Evolutionary conservation across 2,329 filamentous ascomycete genomes (phyloP).

Genomic region (Neofusicoccum ribis): DNA sequence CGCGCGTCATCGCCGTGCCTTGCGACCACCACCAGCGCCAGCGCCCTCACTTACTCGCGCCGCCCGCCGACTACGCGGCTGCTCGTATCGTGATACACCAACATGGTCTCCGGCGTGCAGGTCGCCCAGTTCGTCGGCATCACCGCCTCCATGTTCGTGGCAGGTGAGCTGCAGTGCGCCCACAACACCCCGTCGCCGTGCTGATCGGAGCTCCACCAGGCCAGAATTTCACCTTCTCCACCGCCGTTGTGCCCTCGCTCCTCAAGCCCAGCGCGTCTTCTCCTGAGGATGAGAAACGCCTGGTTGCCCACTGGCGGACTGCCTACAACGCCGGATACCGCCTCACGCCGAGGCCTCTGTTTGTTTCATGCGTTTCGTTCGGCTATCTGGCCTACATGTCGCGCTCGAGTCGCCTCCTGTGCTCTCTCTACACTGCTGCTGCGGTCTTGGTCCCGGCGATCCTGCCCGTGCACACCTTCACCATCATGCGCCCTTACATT

Average conservation of each 20-base stretch:
- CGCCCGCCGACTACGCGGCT: neutral
- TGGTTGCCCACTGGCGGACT: slow-evolving; percentile 8
- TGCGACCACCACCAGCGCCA: neutral
- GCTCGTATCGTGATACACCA: neutral
- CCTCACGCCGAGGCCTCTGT: neutral
- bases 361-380: neutral
- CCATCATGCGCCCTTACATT: slow-evolving; percentile 6
- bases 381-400: slow-evolving; percentile 2
- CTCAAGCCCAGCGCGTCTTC: neutral
- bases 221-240: slow-evolving; percentile 5
- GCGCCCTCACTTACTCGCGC: neutral
- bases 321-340: slow-evolving; percentile 1
- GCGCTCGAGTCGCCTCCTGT: neutral
- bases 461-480: slow-evolving; percentile 13
- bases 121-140: slow-evolving; percentile 13
- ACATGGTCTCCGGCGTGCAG: neutral
- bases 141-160: slow-evolving; percentile 8
- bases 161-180: neutral
- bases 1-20: neutral
- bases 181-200: neutral
- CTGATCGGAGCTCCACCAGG: slow-evolving; percentile 3
- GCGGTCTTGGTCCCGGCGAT: slow-evolving; percentile 7
- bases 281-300: neutral
- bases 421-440: neutral
- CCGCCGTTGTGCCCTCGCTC: slow-evolving; percentile 9